A percentile compares a stretch with the other conserved stretches of the same genome.
Conservation (phyloP, 2,329 filamentous ascomycete species). For the Alternaria sp. region DNA sequence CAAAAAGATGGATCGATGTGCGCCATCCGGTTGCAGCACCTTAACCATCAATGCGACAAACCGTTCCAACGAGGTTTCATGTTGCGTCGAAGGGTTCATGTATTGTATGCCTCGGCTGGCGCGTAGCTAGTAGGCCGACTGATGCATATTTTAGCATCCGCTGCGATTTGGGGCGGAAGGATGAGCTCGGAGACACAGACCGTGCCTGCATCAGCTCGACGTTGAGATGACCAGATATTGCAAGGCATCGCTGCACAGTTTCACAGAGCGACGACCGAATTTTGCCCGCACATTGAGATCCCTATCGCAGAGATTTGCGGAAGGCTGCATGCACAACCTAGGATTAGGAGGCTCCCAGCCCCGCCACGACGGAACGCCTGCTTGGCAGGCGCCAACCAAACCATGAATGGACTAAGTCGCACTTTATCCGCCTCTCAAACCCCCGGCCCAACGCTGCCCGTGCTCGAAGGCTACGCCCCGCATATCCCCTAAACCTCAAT, state of each 20-base stretch:
- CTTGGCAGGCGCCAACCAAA: conserved; percentile 1
- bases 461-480: background rate
- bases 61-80: background rate
- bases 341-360: background rate
- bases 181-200: background rate
- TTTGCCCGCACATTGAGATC: background rate
- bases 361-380: background rate
- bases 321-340: background rate
- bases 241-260: background rate
- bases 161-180: background rate
- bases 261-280: background rate
- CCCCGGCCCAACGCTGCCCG: background rate
- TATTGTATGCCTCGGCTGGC: background rate
- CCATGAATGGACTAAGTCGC: background rate
- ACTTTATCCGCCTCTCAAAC: background rate
- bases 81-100: background rate
- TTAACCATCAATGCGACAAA: too few species aligned
- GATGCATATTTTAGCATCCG: background rate
- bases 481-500: conserved; percentile 1
- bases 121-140: background rate
- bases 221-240: background rate
- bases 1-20: too few species aligned
- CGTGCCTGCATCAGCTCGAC: background rate
- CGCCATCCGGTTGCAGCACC: too few species aligned
- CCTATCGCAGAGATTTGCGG: background rate